These are phyloP conservation scores for Beauveria caledonica DNA, from an alignment of 2,329 filamentous ascomycete species.

Conservation along the genomic window DNA sequence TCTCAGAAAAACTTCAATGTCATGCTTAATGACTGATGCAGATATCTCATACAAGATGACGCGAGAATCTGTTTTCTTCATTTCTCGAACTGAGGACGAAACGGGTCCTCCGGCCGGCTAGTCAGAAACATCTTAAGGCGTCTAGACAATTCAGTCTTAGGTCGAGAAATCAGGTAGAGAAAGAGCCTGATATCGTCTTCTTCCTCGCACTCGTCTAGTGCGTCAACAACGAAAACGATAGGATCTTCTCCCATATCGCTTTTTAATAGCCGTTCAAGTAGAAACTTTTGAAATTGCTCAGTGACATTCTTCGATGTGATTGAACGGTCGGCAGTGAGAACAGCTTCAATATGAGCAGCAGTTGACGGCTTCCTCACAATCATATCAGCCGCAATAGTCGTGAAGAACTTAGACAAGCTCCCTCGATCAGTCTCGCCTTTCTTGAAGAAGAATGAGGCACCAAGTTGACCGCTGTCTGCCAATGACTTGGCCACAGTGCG, in stretches of 20 bases:
- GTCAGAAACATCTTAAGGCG: conserved; percentile 31
- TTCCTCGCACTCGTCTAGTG: conserved; percentile 7
- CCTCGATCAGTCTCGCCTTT: conserved; percentile 29
- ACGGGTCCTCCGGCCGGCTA: conserved; percentile 31
- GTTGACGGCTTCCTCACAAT: conserved; percentile 18
- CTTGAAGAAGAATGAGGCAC: conserved; percentile 18
- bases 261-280: background rate
- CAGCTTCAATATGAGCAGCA: background rate
- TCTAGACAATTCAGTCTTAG: conserved; percentile 14
- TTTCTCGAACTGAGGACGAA: conserved; percentile 27
- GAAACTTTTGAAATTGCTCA: background rate
- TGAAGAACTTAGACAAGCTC: conserved; percentile 27
- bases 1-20: conserved; percentile 28
- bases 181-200: background rate
- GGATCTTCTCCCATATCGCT: conserved; percentile 9
- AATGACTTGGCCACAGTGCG: conserved; percentile 20
- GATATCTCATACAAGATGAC: conserved; percentile 30
- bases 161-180: conserved; percentile 6
- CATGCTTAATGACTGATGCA: conserved; percentile 22
- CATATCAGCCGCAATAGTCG: conserved; percentile 29
- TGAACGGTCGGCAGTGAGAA: background rate
- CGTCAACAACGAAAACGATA: conserved; percentile 2
- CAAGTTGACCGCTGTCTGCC: conserved; percentile 7
- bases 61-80: conserved; percentile 21
- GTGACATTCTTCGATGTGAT: background rate